Evolutionary conservation across 495 filamentous ascomycete species (phyloP).

Genomic region (Tuber calosporum): DNA sequence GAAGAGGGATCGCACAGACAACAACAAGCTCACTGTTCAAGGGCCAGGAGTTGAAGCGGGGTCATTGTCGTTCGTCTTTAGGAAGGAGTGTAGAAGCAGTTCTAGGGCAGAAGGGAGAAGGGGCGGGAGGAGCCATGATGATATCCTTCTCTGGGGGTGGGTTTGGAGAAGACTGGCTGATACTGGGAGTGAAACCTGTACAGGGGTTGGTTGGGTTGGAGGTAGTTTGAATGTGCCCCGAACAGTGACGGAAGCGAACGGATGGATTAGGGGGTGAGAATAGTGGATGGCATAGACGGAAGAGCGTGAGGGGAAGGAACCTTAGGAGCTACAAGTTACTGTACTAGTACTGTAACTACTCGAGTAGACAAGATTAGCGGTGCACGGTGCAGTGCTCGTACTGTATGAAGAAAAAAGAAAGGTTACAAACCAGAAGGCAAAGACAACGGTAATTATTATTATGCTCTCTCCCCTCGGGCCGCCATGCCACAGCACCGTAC

Average conservation of each 20-base stretch:
- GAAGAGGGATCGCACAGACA: conserved; percentile 15
- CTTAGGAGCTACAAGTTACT: not conserved
- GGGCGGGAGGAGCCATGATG: conserved; percentile 26
- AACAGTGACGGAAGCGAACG: not conserved
- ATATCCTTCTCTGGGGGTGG: conserved; percentile 21
- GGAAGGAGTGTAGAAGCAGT: conserved; percentile 17
- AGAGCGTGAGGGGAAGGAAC: not conserved
- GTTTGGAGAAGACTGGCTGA: conserved; percentile 11
- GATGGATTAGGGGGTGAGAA: not conserved
- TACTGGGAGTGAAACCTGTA: conserved; percentile 20
- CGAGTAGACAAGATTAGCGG: too few relatives aligned
- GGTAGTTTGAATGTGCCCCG: not conserved
- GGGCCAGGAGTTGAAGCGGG: conserved; percentile 11
- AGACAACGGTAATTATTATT: not conserved
- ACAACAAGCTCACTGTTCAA: conserved; percentile 21
- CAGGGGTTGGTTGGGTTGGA: conserved; percentile 17
- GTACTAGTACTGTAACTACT: too few relatives aligned
- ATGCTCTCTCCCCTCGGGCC: not conserved
- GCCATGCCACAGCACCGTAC: not conserved
- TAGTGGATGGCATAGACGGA: not conserved
- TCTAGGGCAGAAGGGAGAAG: conserved; percentile 13
- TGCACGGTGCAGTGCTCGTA: too few relatives aligned
- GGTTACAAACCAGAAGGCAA: not conserved
- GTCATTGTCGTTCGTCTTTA: conserved; percentile 20
- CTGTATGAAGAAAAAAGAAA: not conserved